Evolutionary conservation across 2,329 filamentous ascomycete genomes (phyloP), one percentile per base, ranked within the genome.

Genomic region (Alternaria gaisen): DNA sequence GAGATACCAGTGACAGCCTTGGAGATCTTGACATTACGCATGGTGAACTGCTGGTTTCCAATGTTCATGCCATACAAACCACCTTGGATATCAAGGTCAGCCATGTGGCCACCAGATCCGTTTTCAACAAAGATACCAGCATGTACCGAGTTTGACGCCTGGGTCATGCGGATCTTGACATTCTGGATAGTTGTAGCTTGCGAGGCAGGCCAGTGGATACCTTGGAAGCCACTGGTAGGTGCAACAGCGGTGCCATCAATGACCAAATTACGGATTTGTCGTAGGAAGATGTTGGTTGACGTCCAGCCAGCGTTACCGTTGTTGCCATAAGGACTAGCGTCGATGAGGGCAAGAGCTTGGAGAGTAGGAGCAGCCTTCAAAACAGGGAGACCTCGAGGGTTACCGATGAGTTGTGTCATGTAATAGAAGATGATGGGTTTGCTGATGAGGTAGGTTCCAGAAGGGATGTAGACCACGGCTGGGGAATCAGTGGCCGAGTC

Each of bases 231-330:
- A 12, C 74, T 80, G 5, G 75, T 69, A 0, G 83, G 72, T 44
- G 83, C 78, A 4, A 87, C 80, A 6, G 79, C 78, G 2, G 84
- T 87, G 36, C 84, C 77, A 71, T 91, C 89, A n/a, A 79, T 75
- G 58, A 88, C 80, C 58, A 92, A 82, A 70, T 92, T 91, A 10
- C 88, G 83, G 59, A 91, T 84, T 64, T 88, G 86, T 32, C 88
- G 83, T 68, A 83, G 86, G 74, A 91, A 91, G 10, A 90, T 83
- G 67, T 87, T 89, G 42, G 87, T 87, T 0, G 86, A 83, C 3
- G 72, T 75, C 80, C 80, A 84, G 61, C 81, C 81, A 53, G 79
- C 71, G 58, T 72, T 65, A 8, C 73, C 77, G 54, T 68, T 70
- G 61, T 65, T 82, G 55, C 48, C 82, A 73, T 79, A 79, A 14